Evolutionary conservation across 140 eudicot species (phyloP).

Genomic region (Bidens hawaiensis): DNA sequence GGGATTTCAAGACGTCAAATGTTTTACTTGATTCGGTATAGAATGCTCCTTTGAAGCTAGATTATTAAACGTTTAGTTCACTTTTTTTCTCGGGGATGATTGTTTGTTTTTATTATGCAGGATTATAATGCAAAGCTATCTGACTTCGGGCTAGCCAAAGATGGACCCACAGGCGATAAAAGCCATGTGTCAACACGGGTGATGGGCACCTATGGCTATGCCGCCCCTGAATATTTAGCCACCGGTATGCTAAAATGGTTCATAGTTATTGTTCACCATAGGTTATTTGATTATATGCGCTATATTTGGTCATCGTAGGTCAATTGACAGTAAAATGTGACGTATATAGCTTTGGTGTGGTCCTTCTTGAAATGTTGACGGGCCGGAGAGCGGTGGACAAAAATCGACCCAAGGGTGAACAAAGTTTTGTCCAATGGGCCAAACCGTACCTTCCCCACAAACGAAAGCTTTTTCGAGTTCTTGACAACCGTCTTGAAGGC

Average conservation of each 20-base stretch:
- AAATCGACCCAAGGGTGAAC: slow-evolving; percentile 72
- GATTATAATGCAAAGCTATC: slow-evolving; percentile 78
- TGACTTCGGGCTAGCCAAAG: slow-evolving; percentile 89
- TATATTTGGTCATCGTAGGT: slow-evolving; percentile 30
- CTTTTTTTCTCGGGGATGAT: not conserved
- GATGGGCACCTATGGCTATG: slow-evolving; percentile 96
- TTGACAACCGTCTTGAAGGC: slow-evolving; percentile 73
- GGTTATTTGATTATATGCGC: not conserved
- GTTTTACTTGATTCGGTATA: slow-evolving; percentile 78
- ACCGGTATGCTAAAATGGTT: slow-evolving; percentile 47
- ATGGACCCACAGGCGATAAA: slow-evolving; percentile 79
- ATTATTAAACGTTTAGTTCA: not conserved
- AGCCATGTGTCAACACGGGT: slow-evolving; percentile 88
- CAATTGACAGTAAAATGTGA: slow-evolving; percentile 65
- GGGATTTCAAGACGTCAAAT: slow-evolving; percentile 92
- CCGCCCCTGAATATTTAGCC: slow-evolving; percentile 89
- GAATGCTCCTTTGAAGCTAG: not conserved
- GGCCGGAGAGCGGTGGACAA: slow-evolving; percentile 78
- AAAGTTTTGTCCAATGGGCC: slow-evolving; percentile 77
- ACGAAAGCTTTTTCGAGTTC: slow-evolving; percentile 47
- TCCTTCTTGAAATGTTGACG: slow-evolving; percentile 70
- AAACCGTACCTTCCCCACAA: slow-evolving; percentile 63
- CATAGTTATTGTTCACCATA: not conserved
- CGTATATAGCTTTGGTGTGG: slow-evolving; percentile 80
- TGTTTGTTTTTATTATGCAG: slow-evolving; percentile 18